Evolutionary conservation across 345 rosid species (phyloP).

Genomic region (Eucalyptus regnans): DNA sequence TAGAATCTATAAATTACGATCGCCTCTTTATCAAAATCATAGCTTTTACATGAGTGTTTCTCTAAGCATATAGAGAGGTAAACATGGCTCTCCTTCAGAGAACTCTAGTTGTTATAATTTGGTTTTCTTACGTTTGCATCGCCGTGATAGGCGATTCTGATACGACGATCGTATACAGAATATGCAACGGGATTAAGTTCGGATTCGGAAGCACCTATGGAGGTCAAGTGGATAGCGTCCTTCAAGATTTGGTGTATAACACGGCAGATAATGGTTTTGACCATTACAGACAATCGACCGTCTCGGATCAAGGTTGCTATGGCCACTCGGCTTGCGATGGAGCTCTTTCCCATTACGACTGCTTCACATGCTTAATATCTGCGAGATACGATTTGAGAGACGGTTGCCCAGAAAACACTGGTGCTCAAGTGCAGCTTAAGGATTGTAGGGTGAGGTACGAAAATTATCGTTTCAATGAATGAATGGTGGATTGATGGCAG

Average conservation of each 20-base stretch:
- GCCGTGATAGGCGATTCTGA: neutral
- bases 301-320: neutral
- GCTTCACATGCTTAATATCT: neutral
- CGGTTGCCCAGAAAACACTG: neutral
- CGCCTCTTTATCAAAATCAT: neutral
- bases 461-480: neutral
- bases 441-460: neutral
- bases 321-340: neutral
- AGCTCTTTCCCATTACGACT: neutral
- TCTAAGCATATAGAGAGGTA: neutral
- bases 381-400: neutral
- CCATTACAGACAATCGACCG: neutral
- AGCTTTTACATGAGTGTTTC: neutral
- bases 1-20: neutral
- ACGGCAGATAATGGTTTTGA: neutral
- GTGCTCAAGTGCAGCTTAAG: neutral
- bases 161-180: neutral
- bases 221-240: neutral
- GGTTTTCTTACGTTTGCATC: neutral
- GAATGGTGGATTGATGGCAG: neutral
- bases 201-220: neutral
- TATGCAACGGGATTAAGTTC: neutral
- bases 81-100: neutral
- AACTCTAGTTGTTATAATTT: neutral
- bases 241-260: neutral